Conservation (phyloP, 495 filamentous ascomycete species). For the Penicillium angulare region DNA sequence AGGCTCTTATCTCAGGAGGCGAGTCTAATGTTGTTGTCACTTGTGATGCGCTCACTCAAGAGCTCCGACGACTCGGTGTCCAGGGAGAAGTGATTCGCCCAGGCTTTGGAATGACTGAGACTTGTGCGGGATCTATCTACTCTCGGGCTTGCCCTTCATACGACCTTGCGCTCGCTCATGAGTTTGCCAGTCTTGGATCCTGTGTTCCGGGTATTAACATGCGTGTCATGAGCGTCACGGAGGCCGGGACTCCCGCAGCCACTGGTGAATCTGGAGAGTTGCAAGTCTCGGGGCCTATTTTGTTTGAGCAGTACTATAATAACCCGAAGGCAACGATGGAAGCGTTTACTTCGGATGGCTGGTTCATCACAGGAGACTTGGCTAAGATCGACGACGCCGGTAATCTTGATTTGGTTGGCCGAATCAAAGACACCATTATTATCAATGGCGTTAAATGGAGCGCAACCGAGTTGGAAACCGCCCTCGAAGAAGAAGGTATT, state of each 20-base stretch:
- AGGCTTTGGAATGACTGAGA: constrained; percentile 60
- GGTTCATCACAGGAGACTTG: constrained; percentile 81
- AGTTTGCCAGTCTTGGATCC: constrained; percentile 39
- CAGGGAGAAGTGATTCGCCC: constrained; percentile 39
- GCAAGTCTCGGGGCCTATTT: constrained; percentile 54
- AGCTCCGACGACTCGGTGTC: constrained; percentile 30
- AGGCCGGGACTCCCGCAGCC: not conserved
- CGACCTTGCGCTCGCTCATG: constrained; percentile 23
- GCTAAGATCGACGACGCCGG: constrained; percentile 58
- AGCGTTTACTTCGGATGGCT: constrained; percentile 69
- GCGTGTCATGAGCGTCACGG: constrained; percentile 31
- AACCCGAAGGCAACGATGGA: constrained; percentile 61
- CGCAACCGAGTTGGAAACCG: constrained; percentile 3
- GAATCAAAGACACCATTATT: constrained; percentile 54
- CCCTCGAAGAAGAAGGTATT: not conserved
- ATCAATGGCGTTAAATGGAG: constrained; percentile 53
- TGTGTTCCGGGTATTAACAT: constrained; percentile 42
- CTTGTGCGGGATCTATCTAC: constrained; percentile 48
- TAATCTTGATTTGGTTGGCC: constrained; percentile 52
- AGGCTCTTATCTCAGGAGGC: constrained; percentile 36
- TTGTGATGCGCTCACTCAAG: constrained; percentile 29
- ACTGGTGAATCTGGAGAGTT: constrained; percentile 30
- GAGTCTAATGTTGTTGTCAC: constrained; percentile 21
- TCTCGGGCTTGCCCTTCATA: constrained; percentile 33
- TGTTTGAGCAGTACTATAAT: constrained; percentile 81